A percentile compares a stretch with the other conserved stretches of the same genome.
Conservation (phyloP, 2,329 filamentous ascomycete genomes). For the Stachybotrys chlorohalonatus region DNA sequence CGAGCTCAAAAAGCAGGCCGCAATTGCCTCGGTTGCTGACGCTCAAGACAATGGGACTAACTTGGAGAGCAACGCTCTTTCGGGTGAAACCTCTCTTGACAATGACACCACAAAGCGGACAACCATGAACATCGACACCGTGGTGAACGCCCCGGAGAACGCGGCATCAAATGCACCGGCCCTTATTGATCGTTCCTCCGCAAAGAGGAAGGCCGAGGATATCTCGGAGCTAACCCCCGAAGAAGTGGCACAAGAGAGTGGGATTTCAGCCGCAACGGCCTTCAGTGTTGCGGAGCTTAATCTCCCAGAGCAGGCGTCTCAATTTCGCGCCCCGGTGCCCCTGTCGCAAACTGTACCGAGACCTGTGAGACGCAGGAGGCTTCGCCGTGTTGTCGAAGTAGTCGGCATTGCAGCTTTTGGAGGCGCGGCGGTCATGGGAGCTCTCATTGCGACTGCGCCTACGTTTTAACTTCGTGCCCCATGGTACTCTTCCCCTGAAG, state of each 20-base stretch:
- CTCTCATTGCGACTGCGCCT: constrained; percentile 28
- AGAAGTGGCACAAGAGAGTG: constrained; percentile 3
- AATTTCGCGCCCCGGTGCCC: neutral
- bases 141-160: neutral
- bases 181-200: neutral
- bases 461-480: neutral
- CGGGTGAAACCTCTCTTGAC: neutral
- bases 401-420: constrained; percentile 26
- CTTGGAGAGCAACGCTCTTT: neutral
- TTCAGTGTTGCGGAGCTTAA: neutral
- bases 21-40: neutral
- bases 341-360: neutral
- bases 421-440: constrained; percentile 28
- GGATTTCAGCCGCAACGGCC: neutral
- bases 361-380: neutral
- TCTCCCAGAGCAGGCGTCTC: neutral
- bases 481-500: neutral
- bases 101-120: neutral
- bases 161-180: neutral
- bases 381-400: constrained; percentile 24
- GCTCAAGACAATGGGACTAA: neutral
- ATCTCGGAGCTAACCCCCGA: constrained; percentile 13
- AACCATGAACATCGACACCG: constrained; percentile 1
- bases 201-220: constrained; percentile 17
- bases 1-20: constrained; percentile 16